A percentile compares a stretch with the other conserved stretches of the same genome.
Conservation (phyloP, 1,139 yeast species). For the Protomyces macrosporus region DNA sequence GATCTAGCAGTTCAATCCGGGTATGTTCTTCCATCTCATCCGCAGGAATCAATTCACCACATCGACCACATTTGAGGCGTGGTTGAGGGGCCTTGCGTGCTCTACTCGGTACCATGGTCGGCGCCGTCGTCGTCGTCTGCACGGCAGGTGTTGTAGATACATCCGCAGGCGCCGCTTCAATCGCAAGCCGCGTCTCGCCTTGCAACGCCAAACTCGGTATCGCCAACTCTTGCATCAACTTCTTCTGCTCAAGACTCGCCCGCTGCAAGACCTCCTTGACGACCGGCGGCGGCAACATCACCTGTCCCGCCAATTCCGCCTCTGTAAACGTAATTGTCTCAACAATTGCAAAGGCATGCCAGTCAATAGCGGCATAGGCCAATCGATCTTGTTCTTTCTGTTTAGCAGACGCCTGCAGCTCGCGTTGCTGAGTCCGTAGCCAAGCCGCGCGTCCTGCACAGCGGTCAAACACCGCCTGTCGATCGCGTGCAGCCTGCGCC, state of each 20-base stretch:
- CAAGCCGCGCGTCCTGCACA: constrained; percentile 59
- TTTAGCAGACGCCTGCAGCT: constrained; percentile 39
- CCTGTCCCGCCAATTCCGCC: constrained; percentile 50
- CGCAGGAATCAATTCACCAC: constrained; percentile 63
- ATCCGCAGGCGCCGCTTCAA: constrained; percentile 31
- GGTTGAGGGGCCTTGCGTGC: constrained; percentile 28
- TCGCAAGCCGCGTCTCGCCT: constrained; percentile 28
- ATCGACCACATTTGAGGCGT: constrained; percentile 54
- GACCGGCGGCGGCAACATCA: constrained; percentile 58
- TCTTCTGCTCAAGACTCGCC: constrained; percentile 54
- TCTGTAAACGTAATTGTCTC: constrained; percentile 65
- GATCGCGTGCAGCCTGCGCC: constrained; percentile 35
- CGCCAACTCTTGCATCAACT: constrained; percentile 30
- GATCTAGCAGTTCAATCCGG: constrained; percentile 68
- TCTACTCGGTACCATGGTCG: neutral
- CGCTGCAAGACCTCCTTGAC: constrained; percentile 56
- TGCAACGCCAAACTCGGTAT: constrained; percentile 31
- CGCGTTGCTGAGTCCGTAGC: constrained; percentile 43
- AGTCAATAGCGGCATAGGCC: constrained; percentile 72
- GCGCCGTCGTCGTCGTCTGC: constrained; percentile 1
- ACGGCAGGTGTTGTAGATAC: constrained; percentile 24
- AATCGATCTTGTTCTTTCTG: constrained; percentile 43
- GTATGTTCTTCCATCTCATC: constrained; percentile 68
- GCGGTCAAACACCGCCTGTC: constrained; percentile 45
- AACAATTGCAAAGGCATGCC: constrained; percentile 76